Conservation (phyloP, 2,329 filamentous ascomycete genomes). For the Pseudogymnoascus sp. region DNA sequence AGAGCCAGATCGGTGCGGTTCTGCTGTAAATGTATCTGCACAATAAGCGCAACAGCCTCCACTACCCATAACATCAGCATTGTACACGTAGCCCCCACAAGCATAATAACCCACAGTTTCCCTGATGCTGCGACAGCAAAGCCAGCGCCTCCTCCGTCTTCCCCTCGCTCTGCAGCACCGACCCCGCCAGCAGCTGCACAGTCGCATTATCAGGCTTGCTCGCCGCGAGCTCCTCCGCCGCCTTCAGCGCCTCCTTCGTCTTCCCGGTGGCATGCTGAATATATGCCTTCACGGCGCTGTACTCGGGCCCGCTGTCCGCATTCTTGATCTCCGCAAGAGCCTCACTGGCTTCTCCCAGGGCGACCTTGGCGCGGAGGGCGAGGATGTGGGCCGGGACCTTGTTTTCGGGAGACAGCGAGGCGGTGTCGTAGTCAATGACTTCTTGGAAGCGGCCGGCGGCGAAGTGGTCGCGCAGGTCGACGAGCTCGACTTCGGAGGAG, state of each 20-base stretch:
- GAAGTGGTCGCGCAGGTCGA: constrained; percentile 64
- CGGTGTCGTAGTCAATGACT: constrained; percentile 78
- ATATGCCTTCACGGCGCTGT: constrained; percentile 67
- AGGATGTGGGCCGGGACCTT: constrained; percentile 67
- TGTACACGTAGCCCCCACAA: background rate
- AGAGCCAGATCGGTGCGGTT: constrained; percentile 85
- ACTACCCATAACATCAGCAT: constrained; percentile 35
- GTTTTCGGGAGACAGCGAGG: constrained; percentile 71
- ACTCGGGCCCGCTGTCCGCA: constrained; percentile 58
- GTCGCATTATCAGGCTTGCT: constrained; percentile 62
- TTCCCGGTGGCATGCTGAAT: constrained; percentile 58
- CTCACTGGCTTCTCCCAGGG: constrained; percentile 66
- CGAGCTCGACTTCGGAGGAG: constrained; percentile 61
- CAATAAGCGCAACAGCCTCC: constrained; percentile 74
- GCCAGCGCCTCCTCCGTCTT: constrained; percentile 79
- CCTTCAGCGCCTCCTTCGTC: constrained; percentile 50
- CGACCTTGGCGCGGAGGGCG: constrained; percentile 72
- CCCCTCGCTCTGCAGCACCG: constrained; percentile 68
- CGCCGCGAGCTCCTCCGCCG: constrained; percentile 58
- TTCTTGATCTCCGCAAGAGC: constrained; percentile 61
- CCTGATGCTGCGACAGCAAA: constrained; percentile 74
- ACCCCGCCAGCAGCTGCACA: constrained; percentile 77
- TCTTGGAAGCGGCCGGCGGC: constrained; percentile 77
- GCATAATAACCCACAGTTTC: constrained; percentile 57
- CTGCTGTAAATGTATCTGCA: constrained; percentile 86